These are phyloP conservation scores for Leucosporidium creatinivorum DNA, from an alignment of 768 basidiomycete species.

Conservation along the genomic window DNA sequence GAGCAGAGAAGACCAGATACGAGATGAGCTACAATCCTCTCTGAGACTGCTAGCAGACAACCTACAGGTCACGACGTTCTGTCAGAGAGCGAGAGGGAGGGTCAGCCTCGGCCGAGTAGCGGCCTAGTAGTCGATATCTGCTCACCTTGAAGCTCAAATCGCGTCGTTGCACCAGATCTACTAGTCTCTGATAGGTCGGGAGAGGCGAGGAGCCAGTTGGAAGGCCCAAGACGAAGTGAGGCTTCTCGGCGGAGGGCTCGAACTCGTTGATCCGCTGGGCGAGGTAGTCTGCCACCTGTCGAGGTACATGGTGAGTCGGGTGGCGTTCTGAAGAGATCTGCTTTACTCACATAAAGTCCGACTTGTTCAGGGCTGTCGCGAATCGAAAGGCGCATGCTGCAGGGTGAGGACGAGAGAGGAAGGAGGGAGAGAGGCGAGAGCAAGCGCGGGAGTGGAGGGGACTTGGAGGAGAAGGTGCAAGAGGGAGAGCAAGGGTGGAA, in stretches of 20 bases:
- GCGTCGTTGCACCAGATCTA: slow-evolving; percentile 65
- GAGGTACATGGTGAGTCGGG: slow-evolving; percentile 12
- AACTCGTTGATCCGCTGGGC: slow-evolving; percentile 77
- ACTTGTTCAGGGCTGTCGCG: slow-evolving; percentile 64
- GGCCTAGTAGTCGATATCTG: too few relatives aligned
- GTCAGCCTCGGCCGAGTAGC: too few relatives aligned
- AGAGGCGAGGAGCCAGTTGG: slow-evolving; percentile 85
- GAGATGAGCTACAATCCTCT: too few relatives aligned
- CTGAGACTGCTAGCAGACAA: neutral
- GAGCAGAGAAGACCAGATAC: neutral
- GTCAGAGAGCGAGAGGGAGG: neutral
- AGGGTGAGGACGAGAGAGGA: neutral
- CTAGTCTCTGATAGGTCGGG: slow-evolving; percentile 76
- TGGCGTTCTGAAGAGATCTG: neutral
- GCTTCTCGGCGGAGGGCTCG: slow-evolving; percentile 60
- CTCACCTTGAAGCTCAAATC: slow-evolving; percentile 49
- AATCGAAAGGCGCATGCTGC: slow-evolving; percentile 49
- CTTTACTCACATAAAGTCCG: slow-evolving; percentile 62
- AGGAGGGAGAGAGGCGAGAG: too few relatives aligned
- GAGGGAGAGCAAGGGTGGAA: neutral
- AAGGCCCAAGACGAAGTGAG: slow-evolving; percentile 71
- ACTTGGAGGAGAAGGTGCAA: neutral
- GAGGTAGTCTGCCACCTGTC: slow-evolving; percentile 51
- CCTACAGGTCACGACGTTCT: slow-evolving; percentile 2
- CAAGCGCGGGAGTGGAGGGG: too few relatives aligned